Evolutionary conservation across 2,329 filamentous ascomycete species (phyloP).

Genomic region (Diaporthe longicolla): DNA sequence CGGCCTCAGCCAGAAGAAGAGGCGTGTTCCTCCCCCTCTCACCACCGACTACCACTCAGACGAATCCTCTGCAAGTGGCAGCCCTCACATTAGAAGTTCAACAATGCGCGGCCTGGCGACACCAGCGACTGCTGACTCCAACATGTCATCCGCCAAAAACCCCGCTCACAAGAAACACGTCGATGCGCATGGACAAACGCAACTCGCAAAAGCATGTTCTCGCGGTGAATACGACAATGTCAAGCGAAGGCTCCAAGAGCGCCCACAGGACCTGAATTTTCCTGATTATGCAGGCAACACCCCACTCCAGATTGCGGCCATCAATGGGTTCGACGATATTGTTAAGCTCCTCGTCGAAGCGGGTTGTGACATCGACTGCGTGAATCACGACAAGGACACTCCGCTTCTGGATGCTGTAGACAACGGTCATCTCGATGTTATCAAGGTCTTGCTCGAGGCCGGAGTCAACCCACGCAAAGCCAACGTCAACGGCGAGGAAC

Average conservation of each 20-base stretch:
- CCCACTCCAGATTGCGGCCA: slow-evolving; percentile 90
- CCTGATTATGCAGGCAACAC: slow-evolving; percentile 97
- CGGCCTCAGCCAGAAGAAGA: slow-evolving; percentile 72
- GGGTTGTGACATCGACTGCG: slow-evolving; percentile 85
- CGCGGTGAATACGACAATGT: slow-evolving; percentile 85
- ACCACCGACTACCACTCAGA: slow-evolving; percentile 78
- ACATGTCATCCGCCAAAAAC: slow-evolving; percentile 78
- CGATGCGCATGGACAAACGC: slow-evolving; percentile 92
- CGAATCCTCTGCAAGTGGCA: slow-evolving; percentile 73
- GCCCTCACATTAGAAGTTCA: slow-evolving; percentile 71
- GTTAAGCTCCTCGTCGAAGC: slow-evolving; percentile 89
- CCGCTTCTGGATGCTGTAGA: slow-evolving; percentile 96
- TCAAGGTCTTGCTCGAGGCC: slow-evolving; percentile 85
- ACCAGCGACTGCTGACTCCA: slow-evolving; percentile 69
- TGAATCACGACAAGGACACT: slow-evolving; percentile 88
- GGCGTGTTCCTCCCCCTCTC: slow-evolving; percentile 72
- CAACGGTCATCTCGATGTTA: slow-evolving; percentile 91
- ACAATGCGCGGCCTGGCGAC: slow-evolving; percentile 70
- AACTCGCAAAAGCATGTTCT: slow-evolving; percentile 90
- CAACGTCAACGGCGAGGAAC: slow-evolving; percentile 93
- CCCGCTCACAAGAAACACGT: slow-evolving; percentile 85
- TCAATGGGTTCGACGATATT: slow-evolving; percentile 89
- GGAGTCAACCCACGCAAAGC: slow-evolving; percentile 93
- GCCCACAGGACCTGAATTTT: slow-evolving; percentile 89
- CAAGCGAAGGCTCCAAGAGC: slow-evolving; percentile 80